Conservation (phyloP, 2,329 filamentous ascomycete species). For the Xylariales sp. region DNA sequence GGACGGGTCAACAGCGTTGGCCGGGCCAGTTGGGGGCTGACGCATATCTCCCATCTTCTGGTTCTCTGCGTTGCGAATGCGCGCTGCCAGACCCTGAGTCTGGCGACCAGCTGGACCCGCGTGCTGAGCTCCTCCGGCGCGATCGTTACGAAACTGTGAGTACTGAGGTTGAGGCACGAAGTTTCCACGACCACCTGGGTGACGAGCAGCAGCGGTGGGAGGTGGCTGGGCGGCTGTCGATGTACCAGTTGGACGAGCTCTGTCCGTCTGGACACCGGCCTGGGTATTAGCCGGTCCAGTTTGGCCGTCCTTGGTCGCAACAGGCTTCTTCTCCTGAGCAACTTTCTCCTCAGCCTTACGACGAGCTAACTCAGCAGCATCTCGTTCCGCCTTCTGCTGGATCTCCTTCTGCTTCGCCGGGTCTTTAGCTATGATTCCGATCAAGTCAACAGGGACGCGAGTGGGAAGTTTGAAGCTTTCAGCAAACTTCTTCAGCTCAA, state of each 20-base stretch:
- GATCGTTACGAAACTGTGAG: conserved; percentile 46
- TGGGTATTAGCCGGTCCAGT: conserved; percentile 23
- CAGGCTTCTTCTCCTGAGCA: conserved; percentile 50
- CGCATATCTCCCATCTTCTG: conserved; percentile 62
- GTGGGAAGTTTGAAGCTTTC: conserved; percentile 91
- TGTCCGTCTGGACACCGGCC: conserved; percentile 19
- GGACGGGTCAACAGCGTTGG: conserved; percentile 48
- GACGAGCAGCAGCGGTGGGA: conserved; percentile 28
- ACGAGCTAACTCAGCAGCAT: conserved; percentile 59
- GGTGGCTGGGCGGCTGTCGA: conserved; percentile 12
- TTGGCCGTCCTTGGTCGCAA: conserved; percentile 43
- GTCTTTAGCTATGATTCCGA: conserved; percentile 94
- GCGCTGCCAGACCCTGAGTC: conserved; percentile 43
- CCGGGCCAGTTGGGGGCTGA: conserved; percentile 68
- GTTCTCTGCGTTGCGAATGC: conserved; percentile 44
- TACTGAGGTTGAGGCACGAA: conserved; percentile 45
- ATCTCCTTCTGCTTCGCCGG: conserved; percentile 92
- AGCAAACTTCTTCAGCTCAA: conserved; percentile 92
- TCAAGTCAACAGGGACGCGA: conserved; percentile 84
- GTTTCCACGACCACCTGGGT: conserved; percentile 43
- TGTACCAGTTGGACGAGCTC: conserved; percentile 29
- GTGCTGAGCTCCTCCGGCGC: conserved; percentile 38
- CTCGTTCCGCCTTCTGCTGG: conserved; percentile 77
- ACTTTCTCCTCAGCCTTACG: conserved; percentile 37
- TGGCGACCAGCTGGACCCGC: conserved; percentile 35